Base-by-base conservation (phyloP, 768 basidiomycete genomes). In the Crucibulum laeve region DNA sequence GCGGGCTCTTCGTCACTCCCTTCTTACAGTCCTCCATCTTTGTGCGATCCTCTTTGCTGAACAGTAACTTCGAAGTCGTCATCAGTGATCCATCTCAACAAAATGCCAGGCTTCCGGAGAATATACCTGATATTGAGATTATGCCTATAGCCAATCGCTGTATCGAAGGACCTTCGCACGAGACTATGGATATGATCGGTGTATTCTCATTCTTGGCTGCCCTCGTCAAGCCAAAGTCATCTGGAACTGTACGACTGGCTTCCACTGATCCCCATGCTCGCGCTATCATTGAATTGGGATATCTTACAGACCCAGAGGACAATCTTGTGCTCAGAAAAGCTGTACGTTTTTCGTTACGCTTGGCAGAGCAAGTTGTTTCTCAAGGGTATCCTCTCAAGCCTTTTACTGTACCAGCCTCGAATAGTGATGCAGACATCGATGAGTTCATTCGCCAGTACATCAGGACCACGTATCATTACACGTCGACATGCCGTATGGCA, bases 41-140 rank as follows among this genome's bases (percentile, higher is more conserved):
- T 42, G 45, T 56, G 13, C 55, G 46, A 13, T 60, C 65, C 3
- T 21, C 44, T 0, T 50, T 66, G 8, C 48, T 69, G 2, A 56
- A 61, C 33, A 39, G 25, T 23, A 34, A 42, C 17, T 30, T 30
- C n/a, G n/a, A n/a, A 8, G n/a, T 8, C 8, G n/a, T 30, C 8
- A 30, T 8, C 7, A 36, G 10, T 28, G 24, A 43, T 44, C 17
- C 46, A 42, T 15, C 40, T 33, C 54, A 48, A 13, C 40, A 46
- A 3, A 53, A 65, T 40, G 45, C 48, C 7, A 33, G 35, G 17
- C 47, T 53, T n/a, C 47, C 56, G 5, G 34, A 42, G n/a, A 58
- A 56, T 19, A 42, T 63, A 13, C 67, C 71, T 1, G 70, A 73
- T 47, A 56, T 71, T 40, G 70, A 71, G 45, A 60, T 71, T 33